phyloP scores from a whole-genome alignment of 1,284 basidiomycete genomes.

The Ustilago trichophora region DNA sequence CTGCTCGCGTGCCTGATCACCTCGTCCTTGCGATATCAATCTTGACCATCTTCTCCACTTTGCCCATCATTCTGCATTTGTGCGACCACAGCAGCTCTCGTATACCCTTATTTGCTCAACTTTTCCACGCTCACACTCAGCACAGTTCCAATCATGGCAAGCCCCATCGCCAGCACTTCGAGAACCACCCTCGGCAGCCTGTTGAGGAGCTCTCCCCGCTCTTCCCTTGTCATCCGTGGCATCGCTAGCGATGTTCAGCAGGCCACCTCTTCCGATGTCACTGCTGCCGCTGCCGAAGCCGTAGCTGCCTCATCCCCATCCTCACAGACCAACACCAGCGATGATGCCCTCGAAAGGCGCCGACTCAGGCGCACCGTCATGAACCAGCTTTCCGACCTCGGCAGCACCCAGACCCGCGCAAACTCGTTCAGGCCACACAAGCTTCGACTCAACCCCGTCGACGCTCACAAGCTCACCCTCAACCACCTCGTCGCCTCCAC shows the following conservation, averaged over 20 bases:
- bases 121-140: too few species aligned
- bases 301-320: background rate
- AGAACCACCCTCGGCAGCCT: conserved; percentile 40
- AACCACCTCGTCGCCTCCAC: conserved; percentile 91
- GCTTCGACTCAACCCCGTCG: conserved; percentile 74
- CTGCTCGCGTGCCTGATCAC: conserved; percentile 1
- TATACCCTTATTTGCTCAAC: too few species aligned
- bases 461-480: conserved; percentile 76
- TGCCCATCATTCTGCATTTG: background rate
- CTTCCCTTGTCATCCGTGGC: conserved; percentile 5
- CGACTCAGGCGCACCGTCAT: conserved; percentile 67
- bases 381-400: conserved; percentile 75
- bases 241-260: conserved; percentile 15
- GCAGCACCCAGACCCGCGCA: conserved; percentile 78
- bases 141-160: conserved; percentile 44
- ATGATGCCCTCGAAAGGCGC: conserved; percentile 32
- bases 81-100: too few species aligned
- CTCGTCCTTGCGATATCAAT: background rate
- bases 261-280: conserved; percentile 2
- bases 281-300: conserved; percentile 8
- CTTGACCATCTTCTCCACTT: background rate
- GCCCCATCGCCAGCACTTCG: conserved; percentile 47
- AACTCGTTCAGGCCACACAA: conserved; percentile 80
- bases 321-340: conserved; percentile 9
- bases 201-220: conserved; percentile 16